Evolutionary conservation across 345 rosid genomes (phyloP).

Genomic region (Populus alba): DNA sequence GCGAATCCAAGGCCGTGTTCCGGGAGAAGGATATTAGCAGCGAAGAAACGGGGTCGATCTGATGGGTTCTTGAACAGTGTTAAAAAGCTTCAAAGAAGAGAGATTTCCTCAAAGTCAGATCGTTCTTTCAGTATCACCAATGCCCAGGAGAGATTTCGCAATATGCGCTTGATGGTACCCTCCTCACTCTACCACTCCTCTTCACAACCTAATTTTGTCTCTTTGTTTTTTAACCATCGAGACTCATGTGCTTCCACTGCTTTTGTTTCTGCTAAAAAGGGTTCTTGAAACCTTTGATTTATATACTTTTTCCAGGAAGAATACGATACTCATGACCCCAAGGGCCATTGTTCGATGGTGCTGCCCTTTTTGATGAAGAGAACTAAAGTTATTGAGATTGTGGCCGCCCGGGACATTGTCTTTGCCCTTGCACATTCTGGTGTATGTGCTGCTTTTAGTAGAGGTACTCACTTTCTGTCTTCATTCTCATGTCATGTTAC

Average conservation of each 20-base stretch:
- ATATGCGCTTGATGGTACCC: conserved; percentile 54
- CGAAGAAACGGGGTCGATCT: conserved; percentile 50
- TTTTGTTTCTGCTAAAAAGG: not conserved
- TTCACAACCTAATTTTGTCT: not conserved
- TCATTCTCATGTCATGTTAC: too few relatives aligned
- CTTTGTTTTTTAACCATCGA: not conserved
- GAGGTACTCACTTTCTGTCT: conserved; percentile 47
- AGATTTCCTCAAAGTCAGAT: conserved; percentile 67
- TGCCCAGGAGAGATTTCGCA: conserved; percentile 82
- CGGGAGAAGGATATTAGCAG: conserved; percentile 62
- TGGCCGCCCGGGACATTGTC: conserved; percentile 88
- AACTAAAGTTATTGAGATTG: conserved; percentile 88
- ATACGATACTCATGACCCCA: conserved; percentile 94
- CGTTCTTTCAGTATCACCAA: conserved; percentile 77
- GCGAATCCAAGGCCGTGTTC: conserved; percentile 78
- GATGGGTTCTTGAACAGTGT: conserved; percentile 74
- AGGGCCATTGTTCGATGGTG: conserved; percentile 72
- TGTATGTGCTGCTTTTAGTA: conserved; percentile 83
- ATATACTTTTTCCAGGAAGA: conserved; percentile 54
- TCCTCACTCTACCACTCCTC: not conserved
- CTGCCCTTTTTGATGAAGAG: conserved; percentile 87
- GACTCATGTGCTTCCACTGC: not conserved
- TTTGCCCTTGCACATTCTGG: conserved; percentile 98
- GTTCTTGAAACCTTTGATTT: not conserved
- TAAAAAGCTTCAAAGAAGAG: conserved; percentile 80